Conservation (phyloP, 148 eudicot species). For the Beta vulgaris region DNA sequence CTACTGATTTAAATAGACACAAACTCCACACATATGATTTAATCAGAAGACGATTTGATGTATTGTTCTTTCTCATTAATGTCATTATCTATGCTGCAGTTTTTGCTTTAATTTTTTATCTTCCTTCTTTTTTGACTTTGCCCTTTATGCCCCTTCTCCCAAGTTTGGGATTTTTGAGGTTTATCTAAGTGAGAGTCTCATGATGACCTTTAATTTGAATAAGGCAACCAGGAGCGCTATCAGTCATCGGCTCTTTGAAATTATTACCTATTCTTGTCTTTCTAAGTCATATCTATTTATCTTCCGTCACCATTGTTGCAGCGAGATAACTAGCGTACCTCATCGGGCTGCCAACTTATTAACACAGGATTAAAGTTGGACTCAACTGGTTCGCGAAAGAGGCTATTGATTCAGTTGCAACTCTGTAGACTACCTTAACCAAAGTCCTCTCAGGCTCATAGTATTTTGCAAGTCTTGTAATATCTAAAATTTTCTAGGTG, state of each 20-base stretch:
- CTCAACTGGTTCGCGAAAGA: constrained; percentile 88
- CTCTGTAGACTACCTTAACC: constrained; percentile 56
- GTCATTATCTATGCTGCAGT: background rate
- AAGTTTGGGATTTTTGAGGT: constrained; percentile 6
- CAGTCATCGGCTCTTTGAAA: background rate
- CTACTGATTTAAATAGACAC: no score
- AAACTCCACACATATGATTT: no score
- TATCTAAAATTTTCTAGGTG: background rate
- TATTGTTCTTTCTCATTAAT: constrained; percentile 28
- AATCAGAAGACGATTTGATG: no score
- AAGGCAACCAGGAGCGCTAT: background rate
- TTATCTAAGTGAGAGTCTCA: constrained; percentile 1
- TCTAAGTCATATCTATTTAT: background rate
- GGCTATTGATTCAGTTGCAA: constrained; percentile 74
- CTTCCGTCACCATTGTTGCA: constrained; percentile 31
- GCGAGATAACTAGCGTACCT: constrained; percentile 90
- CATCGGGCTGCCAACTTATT: constrained; percentile 81
- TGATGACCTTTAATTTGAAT: background rate
- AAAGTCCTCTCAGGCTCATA: constrained; percentile 61
- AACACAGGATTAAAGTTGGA: constrained; percentile 90
- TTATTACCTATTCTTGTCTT: background rate
- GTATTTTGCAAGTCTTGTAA: constrained; percentile 1
- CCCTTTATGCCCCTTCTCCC: background rate
- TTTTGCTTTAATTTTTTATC: background rate
- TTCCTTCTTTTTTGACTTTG: background rate